Percentiles rank a stretch among this genome's conserved stretches.
Conservation (phyloP, 495 filamentous ascomycete genomes). For the Lasiosphaeris hirsuta region DNA sequence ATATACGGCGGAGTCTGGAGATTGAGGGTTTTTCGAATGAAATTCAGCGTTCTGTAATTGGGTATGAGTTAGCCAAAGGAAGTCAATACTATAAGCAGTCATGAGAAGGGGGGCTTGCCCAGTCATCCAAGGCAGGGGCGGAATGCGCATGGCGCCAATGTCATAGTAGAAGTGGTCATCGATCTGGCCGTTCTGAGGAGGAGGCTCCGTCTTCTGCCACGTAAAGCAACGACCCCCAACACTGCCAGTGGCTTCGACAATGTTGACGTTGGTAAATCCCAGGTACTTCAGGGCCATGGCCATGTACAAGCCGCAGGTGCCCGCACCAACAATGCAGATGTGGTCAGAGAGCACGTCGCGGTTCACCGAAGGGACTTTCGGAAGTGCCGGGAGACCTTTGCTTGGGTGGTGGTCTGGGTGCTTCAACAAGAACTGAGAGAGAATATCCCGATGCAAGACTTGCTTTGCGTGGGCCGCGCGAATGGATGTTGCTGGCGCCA, state of each 20-base stretch:
- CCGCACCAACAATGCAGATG: conserved; percentile 40
- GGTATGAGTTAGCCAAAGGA: no score
- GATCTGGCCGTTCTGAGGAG: not conserved
- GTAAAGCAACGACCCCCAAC: conserved; percentile 34
- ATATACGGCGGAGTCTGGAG: not conserved
- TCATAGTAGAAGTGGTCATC: conserved; percentile 42
- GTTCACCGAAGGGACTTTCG: not conserved
- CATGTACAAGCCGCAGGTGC: conserved; percentile 36
- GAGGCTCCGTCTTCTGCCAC: not conserved
- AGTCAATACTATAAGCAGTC: no score
- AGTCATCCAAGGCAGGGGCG: conserved; percentile 2
- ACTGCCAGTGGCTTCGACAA: conserved; percentile 30
- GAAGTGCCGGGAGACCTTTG: no score
- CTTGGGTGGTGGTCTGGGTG: no score
- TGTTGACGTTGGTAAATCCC: conserved; percentile 13
- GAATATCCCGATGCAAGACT: no score
- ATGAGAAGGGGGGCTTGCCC: no score
- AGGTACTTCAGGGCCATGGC: conserved; percentile 34
- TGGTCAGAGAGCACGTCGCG: not conserved
- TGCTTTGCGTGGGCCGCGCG: no score
- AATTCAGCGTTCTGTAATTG: no score
- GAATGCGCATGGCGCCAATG: conserved; percentile 43
- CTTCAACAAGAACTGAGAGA: no score
- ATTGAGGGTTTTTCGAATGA: no score
- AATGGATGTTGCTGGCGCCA: no score